Percentiles rank a stretch among this genome's conserved stretches.
phyloP scores from a whole-genome alignment of 176 grass and related monocot genomes.

The Panicum miliaceum region DNA sequence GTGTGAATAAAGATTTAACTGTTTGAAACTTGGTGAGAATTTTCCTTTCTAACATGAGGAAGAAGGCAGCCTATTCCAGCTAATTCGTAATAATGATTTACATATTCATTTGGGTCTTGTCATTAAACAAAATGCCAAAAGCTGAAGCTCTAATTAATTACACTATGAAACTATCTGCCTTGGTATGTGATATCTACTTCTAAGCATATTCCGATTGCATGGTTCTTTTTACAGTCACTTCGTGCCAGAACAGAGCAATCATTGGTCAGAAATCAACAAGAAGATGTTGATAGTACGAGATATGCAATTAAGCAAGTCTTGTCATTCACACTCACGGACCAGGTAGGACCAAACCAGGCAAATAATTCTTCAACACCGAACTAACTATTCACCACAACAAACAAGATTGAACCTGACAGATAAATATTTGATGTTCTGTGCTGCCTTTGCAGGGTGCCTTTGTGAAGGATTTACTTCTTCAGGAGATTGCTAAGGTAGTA shows the following conservation, averaged over 20 bases:
- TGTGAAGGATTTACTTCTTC: slow-evolving; percentile 95
- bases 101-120: background rate
- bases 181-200: background rate
- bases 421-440: slow-evolving; percentile 41
- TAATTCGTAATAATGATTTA: background rate
- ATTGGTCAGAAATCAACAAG: slow-evolving; percentile 54
- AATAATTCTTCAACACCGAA: slow-evolving; percentile 27
- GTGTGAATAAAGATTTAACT: slow-evolving; percentile 27
- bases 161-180: background rate
- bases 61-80: slow-evolving; percentile 4
- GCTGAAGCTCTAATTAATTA: background rate
- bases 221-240: slow-evolving; percentile 68
- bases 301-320: slow-evolving; percentile 79
- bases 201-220: slow-evolving; percentile 28
- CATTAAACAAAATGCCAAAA: slow-evolving; percentile 8
- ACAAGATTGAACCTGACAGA: slow-evolving; percentile 7
- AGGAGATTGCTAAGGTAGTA: slow-evolving; percentile 91
- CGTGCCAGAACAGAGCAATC: slow-evolving; percentile 82
- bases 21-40: slow-evolving; percentile 3
- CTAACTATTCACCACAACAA: slow-evolving; percentile 32
- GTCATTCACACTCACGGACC: slow-evolving; percentile 88
- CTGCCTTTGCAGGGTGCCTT: slow-evolving; percentile 85
- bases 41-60: slow-evolving; percentile 25
- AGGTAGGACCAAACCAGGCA: slow-evolving; percentile 53
- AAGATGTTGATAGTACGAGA: slow-evolving; percentile 56